A percentile compares a stretch with the other conserved stretches of the same genome.
These are phyloP conservation scores for Populus tomentosa DNA, from an alignment of 441 rosid species.

Conservation along the genomic window DNA sequence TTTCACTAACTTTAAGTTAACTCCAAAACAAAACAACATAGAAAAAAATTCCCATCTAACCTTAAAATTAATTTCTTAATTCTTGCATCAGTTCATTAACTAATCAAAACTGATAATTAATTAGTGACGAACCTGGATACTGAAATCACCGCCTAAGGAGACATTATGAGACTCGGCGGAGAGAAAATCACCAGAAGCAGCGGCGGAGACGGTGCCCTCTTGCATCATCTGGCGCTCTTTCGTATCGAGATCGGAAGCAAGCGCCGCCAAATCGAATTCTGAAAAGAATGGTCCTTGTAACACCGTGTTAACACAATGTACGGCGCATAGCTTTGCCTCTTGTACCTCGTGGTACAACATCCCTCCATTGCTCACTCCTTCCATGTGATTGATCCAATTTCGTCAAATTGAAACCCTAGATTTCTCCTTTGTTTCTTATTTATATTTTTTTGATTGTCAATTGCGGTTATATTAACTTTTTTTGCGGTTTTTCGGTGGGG, in stretches of 20 bases:
- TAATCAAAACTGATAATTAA: not conserved
- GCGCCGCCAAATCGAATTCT: constrained; percentile 88
- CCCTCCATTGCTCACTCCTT: constrained; percentile 81
- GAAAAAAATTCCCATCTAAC: not conserved
- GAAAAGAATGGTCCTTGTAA: constrained; percentile 96
- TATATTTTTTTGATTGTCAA: not conserved
- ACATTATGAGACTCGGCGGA: constrained; percentile 87
- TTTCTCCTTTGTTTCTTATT: not conserved
- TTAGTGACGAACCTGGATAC: constrained; percentile 58
- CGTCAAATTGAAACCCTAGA: constrained; percentile 18
- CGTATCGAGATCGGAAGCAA: constrained; percentile 84
- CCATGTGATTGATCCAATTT: constrained; percentile 39
- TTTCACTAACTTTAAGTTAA: not conserved
- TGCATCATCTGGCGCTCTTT: constrained; percentile 83
- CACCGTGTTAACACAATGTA: constrained; percentile 95
- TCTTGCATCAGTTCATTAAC: not conserved
- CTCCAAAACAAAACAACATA: not conserved
- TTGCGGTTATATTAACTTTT: not conserved
- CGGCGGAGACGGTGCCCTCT: constrained; percentile 25
- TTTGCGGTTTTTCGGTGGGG: not conserved
- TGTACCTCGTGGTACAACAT: constrained; percentile 98
- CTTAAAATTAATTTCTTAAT: not conserved
- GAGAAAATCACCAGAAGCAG: constrained; percentile 57
- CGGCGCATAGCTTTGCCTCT: constrained; percentile 93
- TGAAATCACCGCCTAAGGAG: constrained; percentile 86